phyloP scores from a whole-genome alignment of 78 protist genomes.

The Dictyostelium purpureum region DNA sequence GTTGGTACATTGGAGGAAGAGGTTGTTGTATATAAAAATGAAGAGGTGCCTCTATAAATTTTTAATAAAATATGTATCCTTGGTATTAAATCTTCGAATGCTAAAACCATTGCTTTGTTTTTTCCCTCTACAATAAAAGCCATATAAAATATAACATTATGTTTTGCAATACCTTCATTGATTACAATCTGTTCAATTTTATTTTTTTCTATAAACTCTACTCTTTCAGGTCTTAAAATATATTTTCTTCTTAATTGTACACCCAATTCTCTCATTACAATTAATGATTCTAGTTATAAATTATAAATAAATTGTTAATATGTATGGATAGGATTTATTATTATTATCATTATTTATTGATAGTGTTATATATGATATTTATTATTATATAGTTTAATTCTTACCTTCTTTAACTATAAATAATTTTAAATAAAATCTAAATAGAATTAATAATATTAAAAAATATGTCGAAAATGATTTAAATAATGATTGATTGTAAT shows the following conservation, averaged over 20 bases:
- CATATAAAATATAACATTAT: constrained; percentile 62
- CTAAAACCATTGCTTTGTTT: constrained; percentile 63
- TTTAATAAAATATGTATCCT: constrained; percentile 24
- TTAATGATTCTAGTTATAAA: constrained; percentile 26
- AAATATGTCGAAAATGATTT: constrained; percentile 10
- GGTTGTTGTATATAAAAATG: background rate
- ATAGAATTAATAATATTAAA: background rate
- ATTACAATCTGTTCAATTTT: constrained; percentile 49
- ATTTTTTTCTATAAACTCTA: constrained; percentile 41
- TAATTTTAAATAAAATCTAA: constrained; percentile 29
- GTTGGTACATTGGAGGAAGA: background rate
- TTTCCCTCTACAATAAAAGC: constrained; percentile 66
- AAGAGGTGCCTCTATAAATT: constrained; percentile 40
- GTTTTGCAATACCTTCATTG: constrained; percentile 72
- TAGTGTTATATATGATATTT: background rate
- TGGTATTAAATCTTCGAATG: constrained; percentile 71
- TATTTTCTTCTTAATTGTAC: constrained; percentile 57
- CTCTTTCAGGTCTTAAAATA: constrained; percentile 3
- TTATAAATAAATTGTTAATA: background rate
- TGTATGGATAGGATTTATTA: background rate
- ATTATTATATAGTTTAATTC: background rate
- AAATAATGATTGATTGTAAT: background rate
- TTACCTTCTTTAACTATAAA: constrained; percentile 59
- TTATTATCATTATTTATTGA: background rate
- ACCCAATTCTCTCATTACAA: constrained; percentile 71